Evolutionary conservation across 2,329 filamentous ascomycete genomes (phyloP).

Genomic region (Geosmithia morbida): DNA sequence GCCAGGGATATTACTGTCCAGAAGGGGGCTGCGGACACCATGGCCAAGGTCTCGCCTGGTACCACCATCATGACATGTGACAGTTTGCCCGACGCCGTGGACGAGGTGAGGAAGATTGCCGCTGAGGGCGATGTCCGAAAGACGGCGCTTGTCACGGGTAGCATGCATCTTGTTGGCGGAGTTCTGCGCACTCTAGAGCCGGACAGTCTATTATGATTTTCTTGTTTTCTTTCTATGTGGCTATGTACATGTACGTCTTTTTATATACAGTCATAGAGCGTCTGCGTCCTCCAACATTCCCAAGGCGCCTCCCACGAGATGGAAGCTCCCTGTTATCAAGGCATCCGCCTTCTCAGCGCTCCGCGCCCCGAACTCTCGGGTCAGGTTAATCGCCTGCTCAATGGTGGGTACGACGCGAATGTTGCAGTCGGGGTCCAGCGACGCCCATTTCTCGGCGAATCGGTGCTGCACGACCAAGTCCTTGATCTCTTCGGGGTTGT

Average conservation of each 20-base stretch:
- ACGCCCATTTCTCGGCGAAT: conserved; percentile 35
- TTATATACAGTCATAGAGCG: conserved; percentile 18
- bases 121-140: conserved; percentile 22
- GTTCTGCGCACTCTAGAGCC: conserved; percentile 56
- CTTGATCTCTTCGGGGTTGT: conserved; percentile 34
- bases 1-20: conserved; percentile 46
- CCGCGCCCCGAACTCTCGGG: conserved; percentile 17
- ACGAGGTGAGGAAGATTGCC: conserved; percentile 30
- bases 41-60: conserved; percentile 38
- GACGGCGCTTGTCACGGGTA: conserved; percentile 65
- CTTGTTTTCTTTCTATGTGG: conserved; percentile 2
- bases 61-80: conserved; percentile 36
- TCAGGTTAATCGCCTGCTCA: conserved; percentile 36
- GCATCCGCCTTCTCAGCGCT: conserved; percentile 19
- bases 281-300: conserved; percentile 31
- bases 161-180: conserved; percentile 71
- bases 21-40: conserved; percentile 44
- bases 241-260: not conserved
- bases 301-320: conserved; percentile 43
- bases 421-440: conserved; percentile 28
- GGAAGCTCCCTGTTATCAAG: conserved; percentile 47
- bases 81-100: conserved; percentile 59
- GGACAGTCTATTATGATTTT: conserved; percentile 15
- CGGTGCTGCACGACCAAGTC: conserved; percentile 36
- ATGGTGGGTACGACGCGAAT: conserved; percentile 36